Evolutionary conservation across 371 early-diverging fungal genomes (phyloP).

Genomic region (Rhizopus delemar): DNA sequence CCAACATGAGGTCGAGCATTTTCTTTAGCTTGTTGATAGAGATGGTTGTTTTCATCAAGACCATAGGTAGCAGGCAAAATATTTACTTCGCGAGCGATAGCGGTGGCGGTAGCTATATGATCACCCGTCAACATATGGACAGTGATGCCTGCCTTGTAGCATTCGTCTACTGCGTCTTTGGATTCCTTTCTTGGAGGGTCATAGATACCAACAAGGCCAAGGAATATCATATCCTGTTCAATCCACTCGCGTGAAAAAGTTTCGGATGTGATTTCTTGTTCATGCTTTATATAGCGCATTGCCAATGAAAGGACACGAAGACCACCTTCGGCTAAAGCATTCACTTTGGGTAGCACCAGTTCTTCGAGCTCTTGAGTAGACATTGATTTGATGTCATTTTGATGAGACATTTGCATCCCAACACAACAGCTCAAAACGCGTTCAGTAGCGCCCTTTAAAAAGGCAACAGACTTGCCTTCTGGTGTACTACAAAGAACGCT

Average conservation of each 20-base stretch:
- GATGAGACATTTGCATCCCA: constrained; percentile 52
- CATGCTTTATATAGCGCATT: constrained; percentile 52
- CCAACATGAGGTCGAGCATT: constrained; percentile 29
- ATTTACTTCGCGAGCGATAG: constrained; percentile 90
- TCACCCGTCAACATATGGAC: constrained; percentile 97
- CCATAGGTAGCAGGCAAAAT: constrained; percentile 69
- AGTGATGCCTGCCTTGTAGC: constrained; percentile 88
- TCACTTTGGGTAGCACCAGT: constrained; percentile 57
- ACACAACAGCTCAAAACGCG: constrained; percentile 66
- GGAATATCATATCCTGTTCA: constrained; percentile 78
- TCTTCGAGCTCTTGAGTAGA: constrained; percentile 49
- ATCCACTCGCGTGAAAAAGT: constrained; percentile 59
- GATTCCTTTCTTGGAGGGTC: constrained; percentile 90
- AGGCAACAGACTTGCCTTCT: constrained; percentile 51
- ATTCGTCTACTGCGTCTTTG: constrained; percentile 77
- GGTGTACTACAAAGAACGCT: constrained; percentile 74
- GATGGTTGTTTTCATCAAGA: constrained; percentile 18
- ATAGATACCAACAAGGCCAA: constrained; percentile 91
- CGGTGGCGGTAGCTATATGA: constrained; percentile 89
- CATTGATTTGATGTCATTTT: constrained; percentile 37
- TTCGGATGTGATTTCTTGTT: constrained; percentile 35
- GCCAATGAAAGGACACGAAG: constrained; percentile 66
- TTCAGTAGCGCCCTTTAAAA: constrained; percentile 78
- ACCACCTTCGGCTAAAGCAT: constrained; percentile 66
- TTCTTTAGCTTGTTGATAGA: constrained; percentile 11